A percentile compares a stretch with the other conserved stretches of the same genome.
phyloP scores from a whole-genome alignment of 768 basidiomycete species.

The Phaeotremella skinneri region DNA sequence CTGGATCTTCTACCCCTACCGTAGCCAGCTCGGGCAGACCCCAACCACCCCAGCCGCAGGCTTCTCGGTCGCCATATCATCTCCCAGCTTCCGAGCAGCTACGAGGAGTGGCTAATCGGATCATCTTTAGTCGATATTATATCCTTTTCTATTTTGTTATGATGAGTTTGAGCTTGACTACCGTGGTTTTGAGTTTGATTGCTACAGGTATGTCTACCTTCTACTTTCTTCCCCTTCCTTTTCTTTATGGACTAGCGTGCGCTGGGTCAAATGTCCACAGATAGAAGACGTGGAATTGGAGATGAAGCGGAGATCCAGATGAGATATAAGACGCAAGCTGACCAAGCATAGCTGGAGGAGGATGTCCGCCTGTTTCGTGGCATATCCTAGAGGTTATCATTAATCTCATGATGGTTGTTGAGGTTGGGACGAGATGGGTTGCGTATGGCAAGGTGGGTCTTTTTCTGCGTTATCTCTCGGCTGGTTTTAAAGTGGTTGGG shows the following conservation, averaged over 20 bases:
- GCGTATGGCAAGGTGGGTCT: conserved; percentile 83
- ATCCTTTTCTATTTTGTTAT: conserved; percentile 50
- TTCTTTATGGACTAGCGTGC: background rate
- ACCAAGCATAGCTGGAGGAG: conserved; percentile 23
- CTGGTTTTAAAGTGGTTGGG: background rate
- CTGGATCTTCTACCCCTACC: background rate
- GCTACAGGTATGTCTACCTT: conserved; percentile 33
- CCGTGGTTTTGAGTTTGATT: conserved; percentile 47
- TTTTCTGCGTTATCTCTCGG: background rate
- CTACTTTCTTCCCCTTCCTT: background rate
- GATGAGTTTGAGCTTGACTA: conserved; percentile 49
- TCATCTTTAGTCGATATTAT: conserved; percentile 51
- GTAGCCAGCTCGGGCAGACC: background rate
- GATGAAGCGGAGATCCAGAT: background rate
- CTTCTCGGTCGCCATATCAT: conserved; percentile 40
- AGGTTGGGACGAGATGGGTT: conserved; percentile 85
- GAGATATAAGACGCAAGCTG: background rate
- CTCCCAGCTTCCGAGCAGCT: conserved; percentile 45
- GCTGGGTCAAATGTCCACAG: background rate
- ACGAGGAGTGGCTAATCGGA: conserved; percentile 49
- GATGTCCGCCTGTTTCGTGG: conserved; percentile 47
- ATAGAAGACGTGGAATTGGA: background rate
- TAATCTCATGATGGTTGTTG: conserved; percentile 78
- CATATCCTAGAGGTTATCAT: conserved; percentile 51
- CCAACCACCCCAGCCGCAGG: conserved; percentile 4